Percentiles rank a stretch among this genome's conserved stretches.
These are phyloP conservation scores for Neoascochyta sp. DNA, from an alignment of 2,329 filamentous ascomycete species.

Conservation along the genomic window DNA sequence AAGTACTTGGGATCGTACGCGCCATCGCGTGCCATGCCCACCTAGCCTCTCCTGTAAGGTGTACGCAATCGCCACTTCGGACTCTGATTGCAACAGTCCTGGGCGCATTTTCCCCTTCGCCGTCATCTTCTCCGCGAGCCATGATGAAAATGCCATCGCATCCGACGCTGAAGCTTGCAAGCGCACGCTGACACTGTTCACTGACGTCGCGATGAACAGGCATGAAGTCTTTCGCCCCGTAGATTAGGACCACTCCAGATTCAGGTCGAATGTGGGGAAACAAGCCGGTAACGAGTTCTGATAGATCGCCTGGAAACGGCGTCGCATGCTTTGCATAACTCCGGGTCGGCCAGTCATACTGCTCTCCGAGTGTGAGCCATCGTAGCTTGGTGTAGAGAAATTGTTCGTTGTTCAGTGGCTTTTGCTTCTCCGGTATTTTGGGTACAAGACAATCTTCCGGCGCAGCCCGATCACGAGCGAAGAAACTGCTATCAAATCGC, in stretches of 20 bases:
- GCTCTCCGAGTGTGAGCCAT: conserved; percentile 91
- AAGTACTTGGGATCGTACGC: conserved; percentile 75
- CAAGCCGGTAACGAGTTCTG: conserved; percentile 61
- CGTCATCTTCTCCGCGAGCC: conserved; percentile 46
- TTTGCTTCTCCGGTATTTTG: conserved; percentile 68
- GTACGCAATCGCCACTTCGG: conserved; percentile 81
- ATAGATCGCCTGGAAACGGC: conserved; percentile 70
- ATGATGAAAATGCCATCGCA: conserved; percentile 87
- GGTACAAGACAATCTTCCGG: conserved; percentile 45
- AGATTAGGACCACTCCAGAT: conserved; percentile 91
- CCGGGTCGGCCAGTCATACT: conserved; percentile 94
- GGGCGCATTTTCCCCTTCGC: conserved; percentile 27
- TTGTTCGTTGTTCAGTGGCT: conserved; percentile 65
- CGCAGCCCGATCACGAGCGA: conserved; percentile 28
- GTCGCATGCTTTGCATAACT: conserved; percentile 71
- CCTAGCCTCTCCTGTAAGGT: conserved; percentile 77
- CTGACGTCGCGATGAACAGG: conserved; percentile 93
- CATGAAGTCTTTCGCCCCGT: conserved; percentile 85
- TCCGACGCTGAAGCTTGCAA: conserved; percentile 85
- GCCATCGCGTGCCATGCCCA: conserved; percentile 97
- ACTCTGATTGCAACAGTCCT: conserved; percentile 46
- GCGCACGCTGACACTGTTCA: conserved; percentile 74
- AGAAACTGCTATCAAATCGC: conserved; percentile 33
- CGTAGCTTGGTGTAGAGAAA: conserved; percentile 78
- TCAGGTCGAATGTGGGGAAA: conserved; percentile 80